A percentile compares a stretch with the other conserved stretches of the same genome.
Conservation (phyloP, 2,329 filamentous ascomycete genomes). For the Canariomyces notabilis region DNA sequence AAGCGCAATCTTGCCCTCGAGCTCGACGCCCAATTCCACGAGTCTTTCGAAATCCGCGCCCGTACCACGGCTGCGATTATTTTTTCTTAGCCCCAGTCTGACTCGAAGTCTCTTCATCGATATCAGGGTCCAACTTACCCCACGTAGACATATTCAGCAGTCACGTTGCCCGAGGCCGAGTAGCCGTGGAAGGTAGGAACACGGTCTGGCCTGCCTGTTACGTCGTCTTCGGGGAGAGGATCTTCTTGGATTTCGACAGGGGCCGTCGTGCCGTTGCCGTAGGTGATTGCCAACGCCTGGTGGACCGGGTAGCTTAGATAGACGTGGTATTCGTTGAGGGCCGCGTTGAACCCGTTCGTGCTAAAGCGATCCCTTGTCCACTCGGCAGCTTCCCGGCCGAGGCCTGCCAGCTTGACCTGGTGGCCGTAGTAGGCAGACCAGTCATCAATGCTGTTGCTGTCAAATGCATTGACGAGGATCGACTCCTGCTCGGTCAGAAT, state of each 20-base stretch:
- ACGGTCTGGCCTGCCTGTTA: conserved; percentile 57
- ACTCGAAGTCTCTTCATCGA: conserved; percentile 32
- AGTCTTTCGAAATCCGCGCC: conserved; percentile 74
- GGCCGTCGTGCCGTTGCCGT: conserved; percentile 53
- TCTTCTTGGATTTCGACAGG: conserved; percentile 72
- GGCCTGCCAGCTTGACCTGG: conserved; percentile 35
- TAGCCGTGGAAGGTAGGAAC: conserved; percentile 81
- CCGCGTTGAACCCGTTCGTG: conserved; percentile 32
- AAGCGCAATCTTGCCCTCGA: conserved; percentile 75
- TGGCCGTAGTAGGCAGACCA: conserved; percentile 38
- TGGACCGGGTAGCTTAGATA: conserved; percentile 85
- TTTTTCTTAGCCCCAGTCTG: too few relatives aligned
- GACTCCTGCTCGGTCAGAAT: conserved; percentile 32
- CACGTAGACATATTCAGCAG: conserved; percentile 80
- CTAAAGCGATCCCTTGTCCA: conserved; percentile 37
- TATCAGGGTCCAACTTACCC: conserved; percentile 43
- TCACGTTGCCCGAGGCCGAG: conserved; percentile 79
- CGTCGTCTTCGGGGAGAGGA: conserved; percentile 59
- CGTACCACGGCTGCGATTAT: conserved; percentile 61
- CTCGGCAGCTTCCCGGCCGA: conserved; percentile 34
- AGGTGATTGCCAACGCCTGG: conserved; percentile 71
- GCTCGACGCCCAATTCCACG: conserved; percentile 63
- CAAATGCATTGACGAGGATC: conserved; percentile 33
- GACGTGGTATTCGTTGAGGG: conserved; percentile 59
- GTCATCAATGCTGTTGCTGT: conserved; percentile 34